Evolutionary conservation across 352 stramenopile species (phyloP), one percentile per base, ranked within the genome.

Genomic region (Globisporangium alternatum): DNA sequence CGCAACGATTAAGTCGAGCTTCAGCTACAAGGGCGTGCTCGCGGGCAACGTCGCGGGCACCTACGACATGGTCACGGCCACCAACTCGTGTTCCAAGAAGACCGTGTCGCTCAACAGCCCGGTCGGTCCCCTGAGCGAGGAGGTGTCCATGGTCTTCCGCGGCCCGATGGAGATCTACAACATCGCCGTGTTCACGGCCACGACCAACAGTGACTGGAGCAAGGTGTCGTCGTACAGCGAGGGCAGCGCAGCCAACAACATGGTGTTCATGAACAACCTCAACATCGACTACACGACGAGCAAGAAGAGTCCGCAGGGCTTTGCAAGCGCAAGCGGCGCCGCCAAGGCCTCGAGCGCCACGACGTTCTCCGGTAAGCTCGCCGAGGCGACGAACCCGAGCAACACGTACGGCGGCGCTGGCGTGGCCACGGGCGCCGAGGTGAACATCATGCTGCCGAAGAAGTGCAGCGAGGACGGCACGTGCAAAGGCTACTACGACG

Each of bases 361-460:
- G n/a, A 61, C 68, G 39, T 86, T 92, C 54, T 60, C 63, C 10
- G 83, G 83, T 5, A 69, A 51, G 8, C 68, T 92, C 7, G 66
- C 69, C 0, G 83, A 90, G 45, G 83, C 83, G 2, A 78, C 76
- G 12, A 66, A 86, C 64, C 68, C 76, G 43, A 71, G 62, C 5
- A 66, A 76, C 25, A 65, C 53, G 4, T 77, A 69, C 52, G 80
- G 72, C 4, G 83, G 83, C 15, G 73, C 78, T 0, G 85, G 83
- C 41, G 64, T 90, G 17, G 67, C 73, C 21, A 92, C 83, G 2
- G 83, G 81, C 62, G 83, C 77, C 3, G 83, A 90, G 35, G 78
- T 92, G 0, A 90, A 92, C 76, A 90, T 92, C 69, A 86, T 92
- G 81, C 78, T 73, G 5, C 61, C 51, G 37, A 81, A 72, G n/a